Base-by-base conservation (phyloP, 305 asterid species). In the Fraxinus ornus region DNA sequence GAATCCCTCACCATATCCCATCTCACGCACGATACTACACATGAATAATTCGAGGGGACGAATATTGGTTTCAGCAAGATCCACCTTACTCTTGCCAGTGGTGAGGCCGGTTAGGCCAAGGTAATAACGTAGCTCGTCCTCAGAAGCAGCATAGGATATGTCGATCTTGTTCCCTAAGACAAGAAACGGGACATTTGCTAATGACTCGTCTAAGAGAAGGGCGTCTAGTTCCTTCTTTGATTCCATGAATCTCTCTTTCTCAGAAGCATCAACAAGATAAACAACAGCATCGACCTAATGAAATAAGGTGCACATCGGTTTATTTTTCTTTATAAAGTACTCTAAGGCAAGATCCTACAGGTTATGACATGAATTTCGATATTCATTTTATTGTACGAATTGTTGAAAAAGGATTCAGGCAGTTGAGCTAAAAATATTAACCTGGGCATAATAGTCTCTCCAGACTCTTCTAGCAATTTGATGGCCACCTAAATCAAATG, bases 1-100 rank as follows among this genome's bases (percentile, higher is more conserved):
- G 81, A 90, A 90, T 66, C 92, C 93, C 68, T 90, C 92, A 7
- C 93, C 92, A 10, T 89, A 90, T 66, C 93, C 92, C 93, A 89
- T 90, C 79, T 89, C 87, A 41, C 90, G 88, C 49, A 90, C 91
- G 36, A 90, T 86, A 88, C 93, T 89, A 78, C 93, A 90, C 92
- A 89, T 88, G 86, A 90, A 89, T 39, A 90, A 88, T 86, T 90
- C 90, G 0, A 90, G 30, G 3, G 89, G 90, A 3, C 91, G 89
- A 79, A 85, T 77, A 78, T 82, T 79, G 5, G 84, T 26, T 37
- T 37, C 85, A 15, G 81, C 35, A 2, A 82, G 79, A 82, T 79
- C 77, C 28, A 73, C 86, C 12, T 83, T 86, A 24, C 89, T 89
- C 80, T 90, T 90, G 9, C 90, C 92, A 0, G 92, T 89, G 30